These are phyloP conservation scores for Podospora tetraspora DNA, from an alignment of 495 filamentous ascomycete species.

Conservation along the genomic window DNA sequence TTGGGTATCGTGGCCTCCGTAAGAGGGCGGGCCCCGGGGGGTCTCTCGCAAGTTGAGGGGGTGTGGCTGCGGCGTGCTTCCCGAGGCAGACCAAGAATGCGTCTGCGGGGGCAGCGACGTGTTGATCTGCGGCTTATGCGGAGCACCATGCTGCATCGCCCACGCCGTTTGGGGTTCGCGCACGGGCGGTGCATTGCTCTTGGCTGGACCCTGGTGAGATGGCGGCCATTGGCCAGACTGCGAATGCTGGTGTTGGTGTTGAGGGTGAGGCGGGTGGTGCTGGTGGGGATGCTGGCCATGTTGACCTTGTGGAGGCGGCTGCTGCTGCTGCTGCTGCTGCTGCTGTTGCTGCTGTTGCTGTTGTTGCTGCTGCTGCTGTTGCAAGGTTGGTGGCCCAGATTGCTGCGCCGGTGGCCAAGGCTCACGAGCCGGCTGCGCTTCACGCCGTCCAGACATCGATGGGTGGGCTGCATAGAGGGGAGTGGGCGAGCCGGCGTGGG, in stretches of 20 bases:
- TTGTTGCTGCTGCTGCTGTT: conserved; percentile 22
- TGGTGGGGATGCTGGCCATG: conserved; percentile 19
- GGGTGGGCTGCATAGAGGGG: conserved; percentile 26
- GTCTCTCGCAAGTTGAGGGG: conserved; percentile 35
- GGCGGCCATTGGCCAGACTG: conserved; percentile 30
- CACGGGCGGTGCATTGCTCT: conserved; percentile 33
- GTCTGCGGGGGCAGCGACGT: conserved; percentile 37
- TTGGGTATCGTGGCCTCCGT: conserved; percentile 25
- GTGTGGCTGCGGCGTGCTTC: conserved; percentile 32
- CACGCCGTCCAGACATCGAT: conserved; percentile 17
- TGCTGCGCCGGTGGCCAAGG: conserved; percentile 19
- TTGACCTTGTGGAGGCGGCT: conserved; percentile 12
- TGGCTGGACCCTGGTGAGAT: conserved; percentile 37
- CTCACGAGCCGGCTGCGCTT: conserved; percentile 16
- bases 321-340: conserved; percentile 19
- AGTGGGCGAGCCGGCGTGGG: conserved; percentile 26
- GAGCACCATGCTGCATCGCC: conserved; percentile 39
- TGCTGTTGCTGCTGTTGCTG: conserved; percentile 14
- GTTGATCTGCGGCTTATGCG: conserved; percentile 35
- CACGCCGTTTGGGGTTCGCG: conserved; percentile 36
- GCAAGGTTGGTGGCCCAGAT: conserved; percentile 11
- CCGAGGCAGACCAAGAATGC: conserved; percentile 30
- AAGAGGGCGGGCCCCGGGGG: conserved; percentile 29
- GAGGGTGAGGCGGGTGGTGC: conserved; percentile 19
- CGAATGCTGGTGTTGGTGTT: conserved; percentile 31